Evolutionary conservation across 164 flowering plant genomes (phyloP), one percentile per base, ranked within the genome.

Genomic region (Vitis rupestris): DNA sequence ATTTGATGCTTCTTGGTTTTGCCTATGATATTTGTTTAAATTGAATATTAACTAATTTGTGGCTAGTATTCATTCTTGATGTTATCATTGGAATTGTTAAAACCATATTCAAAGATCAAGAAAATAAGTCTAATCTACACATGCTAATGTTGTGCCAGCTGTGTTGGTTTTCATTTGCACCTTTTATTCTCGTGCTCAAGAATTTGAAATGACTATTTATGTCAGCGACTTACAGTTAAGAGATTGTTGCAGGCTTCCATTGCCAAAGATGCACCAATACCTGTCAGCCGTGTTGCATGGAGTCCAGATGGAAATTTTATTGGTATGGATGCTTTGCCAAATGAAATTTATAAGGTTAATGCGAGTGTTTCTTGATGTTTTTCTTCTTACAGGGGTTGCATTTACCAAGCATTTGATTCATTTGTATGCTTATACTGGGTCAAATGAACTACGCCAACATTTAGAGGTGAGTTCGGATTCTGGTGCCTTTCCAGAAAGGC

Each of bases 291-390:
- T 54, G 93, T 91, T 61, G 67, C 86, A 57, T 93, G 98, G 98
- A 91, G 93, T 70, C 88, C 92, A 13, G 98, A 93, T 84, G 98
- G 97, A 71, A 84, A 66, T 73, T 80, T 82, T 76, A 68, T 90
- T 53, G 98, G 98, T 93, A 75, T 47, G 87, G 83, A 16, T 14
- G 16, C 4, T 31, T 49, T 14, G 11, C 51, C 9, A 15, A 11
- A 29, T 23, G 29, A 15, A 14, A 54, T 16, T 14, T 37, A 19
- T 7, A 29, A 51, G 59, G 31, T 75, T 37, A 31, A 47, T 58
- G 51, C 65, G 50, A 59, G 10, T 69, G 58, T 67, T 66, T 61
- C 72, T 65, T 31, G 66, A 13, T 73, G 17, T 50, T 72, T 68
- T 69, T 77, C 54, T 67, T 80, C 63, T 59, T 79, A 72, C 83